Evolutionary conservation across 768 basidiomycete species (phyloP).

Genomic region (Mycena rebaudengoi): DNA sequence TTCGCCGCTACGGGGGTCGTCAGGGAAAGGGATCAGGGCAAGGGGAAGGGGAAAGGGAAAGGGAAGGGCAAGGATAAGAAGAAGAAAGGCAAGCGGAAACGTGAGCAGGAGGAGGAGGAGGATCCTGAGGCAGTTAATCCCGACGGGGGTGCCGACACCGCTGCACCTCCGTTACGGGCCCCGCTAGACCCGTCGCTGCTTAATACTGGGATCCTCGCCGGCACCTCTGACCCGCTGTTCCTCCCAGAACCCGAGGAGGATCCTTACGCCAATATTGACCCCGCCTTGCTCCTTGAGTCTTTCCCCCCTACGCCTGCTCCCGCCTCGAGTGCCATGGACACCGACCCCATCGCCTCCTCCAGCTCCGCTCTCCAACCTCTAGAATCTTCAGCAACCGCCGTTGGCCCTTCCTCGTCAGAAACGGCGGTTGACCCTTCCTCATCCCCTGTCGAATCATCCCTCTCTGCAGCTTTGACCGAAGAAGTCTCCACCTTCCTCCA

Average conservation of each 20-base stretch:
- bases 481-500: conserved; percentile 76
- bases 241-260: conserved; percentile 55
- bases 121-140: conserved; percentile 22
- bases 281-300: conserved; percentile 49
- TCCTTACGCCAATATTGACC: conserved; percentile 60
- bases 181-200: conserved; percentile 68
- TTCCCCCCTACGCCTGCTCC: conserved; percentile 24
- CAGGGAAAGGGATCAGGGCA: conserved; percentile 34
- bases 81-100: conserved; percentile 43
- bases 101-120: conserved; percentile 42
- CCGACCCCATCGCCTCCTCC: neutral
- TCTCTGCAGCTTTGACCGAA: conserved; percentile 68
- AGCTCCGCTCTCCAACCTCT: neutral
- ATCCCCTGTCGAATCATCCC: conserved; percentile 63
- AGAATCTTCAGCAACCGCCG: conserved; percentile 7
- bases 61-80: conserved; percentile 41
- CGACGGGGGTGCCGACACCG: conserved; percentile 28
- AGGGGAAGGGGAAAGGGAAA: conserved; percentile 37
- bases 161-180: conserved; percentile 36
- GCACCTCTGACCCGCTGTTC: conserved; percentile 56
- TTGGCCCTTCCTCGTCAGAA: conserved; percentile 18
- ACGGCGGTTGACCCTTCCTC: too few relatives aligned
- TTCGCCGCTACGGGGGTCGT: conserved; percentile 35
- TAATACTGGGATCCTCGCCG: conserved; percentile 73
- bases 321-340: conserved; percentile 1